These are phyloP conservation scores for Neurospora sp. DNA, from an alignment of 495 filamentous ascomycete genomes.

Conservation along the genomic window DNA sequence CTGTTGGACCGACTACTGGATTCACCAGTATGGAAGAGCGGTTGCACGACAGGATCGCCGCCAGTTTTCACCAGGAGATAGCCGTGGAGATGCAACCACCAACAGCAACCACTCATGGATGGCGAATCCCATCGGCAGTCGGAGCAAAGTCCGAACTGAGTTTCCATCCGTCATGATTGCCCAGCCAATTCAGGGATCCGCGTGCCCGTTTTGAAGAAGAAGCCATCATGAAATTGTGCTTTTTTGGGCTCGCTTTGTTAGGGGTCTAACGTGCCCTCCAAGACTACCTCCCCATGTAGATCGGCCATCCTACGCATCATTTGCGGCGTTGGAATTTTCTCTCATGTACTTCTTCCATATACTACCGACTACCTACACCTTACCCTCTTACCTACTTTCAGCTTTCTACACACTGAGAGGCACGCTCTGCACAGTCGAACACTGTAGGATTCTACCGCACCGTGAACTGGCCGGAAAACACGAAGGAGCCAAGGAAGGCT, in stretches of 20 bases:
- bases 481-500: neutral
- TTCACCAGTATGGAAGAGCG: neutral
- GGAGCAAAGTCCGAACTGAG: neutral
- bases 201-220: neutral
- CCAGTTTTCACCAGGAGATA: neutral
- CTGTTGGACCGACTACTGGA: neutral
- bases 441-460: neutral
- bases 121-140: neutral
- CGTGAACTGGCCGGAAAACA: neutral
- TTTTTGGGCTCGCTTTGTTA: neutral
- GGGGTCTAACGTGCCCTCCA: neutral
- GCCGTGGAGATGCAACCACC: neutral
- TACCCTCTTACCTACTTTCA: neutral
- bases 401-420: neutral
- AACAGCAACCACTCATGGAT: neutral
- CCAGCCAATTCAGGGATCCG: neutral
- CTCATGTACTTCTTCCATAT: neutral
- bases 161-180: neutral
- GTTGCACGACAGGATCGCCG: neutral
- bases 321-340: neutral
- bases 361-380: neutral
- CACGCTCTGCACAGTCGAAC: neutral
- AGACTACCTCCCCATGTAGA: neutral
- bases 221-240: neutral
- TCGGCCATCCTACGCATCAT: neutral